Base-by-base conservation (phyloP, 2,329 filamentous ascomycete genomes). In the Sporothrix inflata region DNA sequence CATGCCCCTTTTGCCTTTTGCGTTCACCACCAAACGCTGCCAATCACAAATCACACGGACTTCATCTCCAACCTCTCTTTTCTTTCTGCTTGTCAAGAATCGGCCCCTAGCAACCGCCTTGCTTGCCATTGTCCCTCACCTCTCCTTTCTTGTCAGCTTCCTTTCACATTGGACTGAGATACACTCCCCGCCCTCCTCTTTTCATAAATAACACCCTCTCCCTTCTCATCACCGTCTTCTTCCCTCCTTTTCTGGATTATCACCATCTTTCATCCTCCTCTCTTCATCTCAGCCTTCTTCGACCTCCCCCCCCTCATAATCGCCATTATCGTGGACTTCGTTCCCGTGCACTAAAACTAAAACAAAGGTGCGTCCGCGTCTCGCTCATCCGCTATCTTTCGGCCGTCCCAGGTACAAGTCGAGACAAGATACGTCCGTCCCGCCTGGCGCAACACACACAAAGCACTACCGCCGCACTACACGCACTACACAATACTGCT, bases 321-420 rank as follows among this genome's bases (percentile, higher is more conserved):
- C 27, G 24, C 49, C 49, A 30, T n/a, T n/a, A 45, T 69, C 47
- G 30, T 68, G 47, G 30, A 4, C 40, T 16, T 42, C 27, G 27
- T 51, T 68, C 49, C 67, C 67, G 49, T 45, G 51, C 67, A 34
- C 67, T 57, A 68, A 57, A 57, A 42, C 67, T 51, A 69, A 42
- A 57, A 47, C 49, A 57, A 69, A 70, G 53, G 68, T 70, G 27
- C 51, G 67, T 69, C 24, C 42, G 57, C 57, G 42, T 65, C 57
- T 69, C 68, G 11, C 40, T 21, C 24, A 65, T 51, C 57, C 55
- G 24, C 60, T 72, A 72, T 70, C 71, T 66, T 40, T 55, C 65
- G 45, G 53, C 66, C 57, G 51, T 34, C 38, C 63, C 67, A 72
- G 67, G 67, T 70, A 72, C 71, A 72, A 66, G 30, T 34, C 30